These are phyloP conservation scores for Capsicum baccatum DNA, from an alignment of 257 asterid genomes.

Conservation along the genomic window DNA sequence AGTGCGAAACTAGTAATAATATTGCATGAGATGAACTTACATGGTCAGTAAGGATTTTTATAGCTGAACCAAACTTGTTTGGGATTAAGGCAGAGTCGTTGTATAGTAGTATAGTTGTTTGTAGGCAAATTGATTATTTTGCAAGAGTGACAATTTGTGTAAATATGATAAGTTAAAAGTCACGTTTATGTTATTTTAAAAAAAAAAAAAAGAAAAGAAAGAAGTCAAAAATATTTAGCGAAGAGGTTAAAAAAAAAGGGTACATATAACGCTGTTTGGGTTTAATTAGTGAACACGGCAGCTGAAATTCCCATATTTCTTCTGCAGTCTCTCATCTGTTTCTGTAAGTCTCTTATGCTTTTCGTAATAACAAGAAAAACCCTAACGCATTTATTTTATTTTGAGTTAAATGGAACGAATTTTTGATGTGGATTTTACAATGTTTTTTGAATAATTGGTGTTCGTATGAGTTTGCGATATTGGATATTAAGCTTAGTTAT, in stretches of 20 bases:
- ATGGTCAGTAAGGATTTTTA: no score
- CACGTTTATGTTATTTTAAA: no score
- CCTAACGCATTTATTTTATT: background rate
- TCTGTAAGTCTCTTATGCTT: background rate
- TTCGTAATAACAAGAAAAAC: background rate
- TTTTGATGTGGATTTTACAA: background rate
- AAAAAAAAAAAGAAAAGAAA: no score
- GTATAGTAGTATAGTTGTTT: no score
- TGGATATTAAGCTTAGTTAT: background rate
- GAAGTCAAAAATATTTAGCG: background rate
- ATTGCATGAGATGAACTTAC: no score
- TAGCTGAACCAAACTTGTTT: background rate
- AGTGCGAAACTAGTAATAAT: no score
- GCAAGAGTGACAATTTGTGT: no score
- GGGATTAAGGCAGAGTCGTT: no score
- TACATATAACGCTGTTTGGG: background rate
- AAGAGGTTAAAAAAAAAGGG: background rate
- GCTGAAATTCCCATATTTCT: background rate
- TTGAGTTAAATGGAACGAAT: background rate
- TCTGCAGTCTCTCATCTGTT: background rate
- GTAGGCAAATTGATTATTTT: no score
- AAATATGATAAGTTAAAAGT: no score
- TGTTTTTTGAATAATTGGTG: background rate
- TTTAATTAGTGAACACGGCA: slow-evolving; percentile 5
- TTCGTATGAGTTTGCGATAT: background rate